Evolutionary conservation across 2,329 filamentous ascomycete species (phyloP), one percentile per base, ranked within the genome.

Genomic region (Botrytis fragariae): DNA sequence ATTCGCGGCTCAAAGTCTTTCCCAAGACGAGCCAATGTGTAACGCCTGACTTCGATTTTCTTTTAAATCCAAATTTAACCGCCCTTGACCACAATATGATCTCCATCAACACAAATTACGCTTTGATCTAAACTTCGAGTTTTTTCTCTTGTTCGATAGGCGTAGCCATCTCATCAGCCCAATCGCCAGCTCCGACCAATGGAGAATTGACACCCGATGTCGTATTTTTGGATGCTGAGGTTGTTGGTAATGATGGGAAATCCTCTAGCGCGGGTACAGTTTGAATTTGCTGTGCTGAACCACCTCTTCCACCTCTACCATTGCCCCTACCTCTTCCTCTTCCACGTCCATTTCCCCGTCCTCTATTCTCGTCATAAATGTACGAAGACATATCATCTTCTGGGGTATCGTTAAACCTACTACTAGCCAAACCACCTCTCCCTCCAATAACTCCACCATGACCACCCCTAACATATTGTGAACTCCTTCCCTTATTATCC

Each of bases 81-180:
- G 37, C 18, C 32, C 44, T 32, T 57, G 4, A 62, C 14, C n/a
- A 45, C n/a, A 20, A 32, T 8, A 61, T 35, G 14, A 22, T 22
- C 10, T n/a, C 25, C 35, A 61, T n/a, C n/a, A 45, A 45, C 32
- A 39, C 1, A 35, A 37, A 44, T 35, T 62, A 45, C 20, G 22
- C 29, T 35, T 32, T 4, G n/a, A 61, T 12, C 29, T 60, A 72
- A 68, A 69, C 32, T 35, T 54, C 37, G 32, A 57, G 4, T 32
- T 67, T 48, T 42, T 77, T 77, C 74, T 78, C 77, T 44, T 78
- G 76, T 39, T 79, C 78, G 29, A 78, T 72, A 10, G 78, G 77
- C 2, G 76, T 78, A 60, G 78, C 77, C 78, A 80, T 79, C 63
- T 80, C 79, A 68, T 80, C 79, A 2, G 79, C 79, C 78, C 78